A percentile compares a stretch with the other conserved stretches of the same genome.
phyloP scores from a whole-genome alignment of 148 eudicot genomes.

The Polygonum maritimum region DNA sequence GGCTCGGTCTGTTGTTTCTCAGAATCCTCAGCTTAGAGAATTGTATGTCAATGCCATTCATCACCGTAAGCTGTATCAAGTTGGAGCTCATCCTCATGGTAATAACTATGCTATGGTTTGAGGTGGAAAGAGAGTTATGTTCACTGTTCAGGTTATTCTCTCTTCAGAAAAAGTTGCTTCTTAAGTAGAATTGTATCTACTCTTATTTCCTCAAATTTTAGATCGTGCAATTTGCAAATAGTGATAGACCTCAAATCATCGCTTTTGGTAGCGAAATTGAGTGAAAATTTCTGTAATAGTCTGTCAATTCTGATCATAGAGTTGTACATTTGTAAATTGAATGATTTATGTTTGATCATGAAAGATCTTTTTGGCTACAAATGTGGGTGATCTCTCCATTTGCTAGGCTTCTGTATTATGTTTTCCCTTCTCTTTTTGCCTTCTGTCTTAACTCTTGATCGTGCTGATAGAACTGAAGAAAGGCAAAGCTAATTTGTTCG shows the following conservation, averaged over 20 bases:
- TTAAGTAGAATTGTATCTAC: neutral
- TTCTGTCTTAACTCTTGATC: neutral
- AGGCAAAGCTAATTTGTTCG: neutral
- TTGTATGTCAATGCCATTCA: constrained; percentile 44
- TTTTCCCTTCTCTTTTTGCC: neutral
- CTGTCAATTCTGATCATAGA: neutral
- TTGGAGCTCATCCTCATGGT: constrained; percentile 37
- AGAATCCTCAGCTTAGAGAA: constrained; percentile 43
- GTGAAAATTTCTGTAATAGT: neutral
- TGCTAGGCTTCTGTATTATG: neutral
- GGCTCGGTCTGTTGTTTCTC: constrained; percentile 38
- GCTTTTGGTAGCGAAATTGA: neutral
- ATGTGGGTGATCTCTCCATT: neutral
- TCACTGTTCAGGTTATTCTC: constrained; percentile 8
- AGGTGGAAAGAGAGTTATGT: constrained; percentile 12
- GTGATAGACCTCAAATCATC: neutral
- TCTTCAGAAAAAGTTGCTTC: neutral
- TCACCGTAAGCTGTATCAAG: constrained; percentile 56
- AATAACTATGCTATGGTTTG: constrained; percentile 30
- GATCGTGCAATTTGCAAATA: neutral
- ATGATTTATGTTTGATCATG: neutral
- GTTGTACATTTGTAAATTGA: neutral
- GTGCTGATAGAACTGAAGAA: neutral
- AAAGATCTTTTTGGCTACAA: neutral
- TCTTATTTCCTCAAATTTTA: neutral